These are phyloP conservation scores for Rhizophora mangle DNA, from an alignment of 345 rosid genomes.

Conservation along the genomic window DNA sequence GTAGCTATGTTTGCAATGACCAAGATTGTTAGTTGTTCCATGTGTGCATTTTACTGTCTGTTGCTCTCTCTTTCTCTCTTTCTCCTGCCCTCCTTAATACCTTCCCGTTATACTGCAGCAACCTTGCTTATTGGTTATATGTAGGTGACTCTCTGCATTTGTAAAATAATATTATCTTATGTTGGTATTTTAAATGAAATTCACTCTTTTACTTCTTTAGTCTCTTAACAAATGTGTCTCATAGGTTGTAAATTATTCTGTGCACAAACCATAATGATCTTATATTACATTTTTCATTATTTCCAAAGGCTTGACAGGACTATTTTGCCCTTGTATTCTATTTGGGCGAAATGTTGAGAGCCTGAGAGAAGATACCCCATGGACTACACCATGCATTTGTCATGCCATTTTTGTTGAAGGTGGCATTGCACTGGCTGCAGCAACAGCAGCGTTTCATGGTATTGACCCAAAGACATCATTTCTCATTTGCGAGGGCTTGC, in stretches of 20 bases:
- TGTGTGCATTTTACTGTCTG: neutral
- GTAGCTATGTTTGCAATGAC: too few relatives aligned
- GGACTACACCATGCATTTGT: conserved; percentile 82
- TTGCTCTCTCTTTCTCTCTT: neutral
- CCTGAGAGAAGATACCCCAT: conserved; percentile 69
- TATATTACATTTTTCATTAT: neutral
- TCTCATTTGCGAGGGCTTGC: conserved; percentile 78
- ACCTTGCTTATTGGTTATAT: neutral
- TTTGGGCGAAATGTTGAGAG: conserved; percentile 83
- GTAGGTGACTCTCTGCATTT: neutral
- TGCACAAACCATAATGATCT: neutral
- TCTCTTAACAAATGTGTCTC: neutral
- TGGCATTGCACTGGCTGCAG: conserved; percentile 68
- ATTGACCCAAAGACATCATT: conserved; percentile 73
- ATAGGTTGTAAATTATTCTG: neutral
- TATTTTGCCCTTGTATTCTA: conserved; percentile 87
- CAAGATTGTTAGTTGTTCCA: too few relatives aligned
- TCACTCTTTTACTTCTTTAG: neutral
- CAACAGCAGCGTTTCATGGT: conserved; percentile 64
- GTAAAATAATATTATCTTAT: neutral
- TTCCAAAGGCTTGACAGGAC: conserved; percentile 71
- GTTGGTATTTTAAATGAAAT: neutral
- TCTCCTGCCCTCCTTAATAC: too few relatives aligned
- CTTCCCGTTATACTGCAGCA: too few relatives aligned
- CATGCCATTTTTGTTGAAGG: conserved; percentile 86